Conservation (phyloP, 2,329 filamentous ascomycete genomes). For the Stachybotrys echinatus region DNA sequence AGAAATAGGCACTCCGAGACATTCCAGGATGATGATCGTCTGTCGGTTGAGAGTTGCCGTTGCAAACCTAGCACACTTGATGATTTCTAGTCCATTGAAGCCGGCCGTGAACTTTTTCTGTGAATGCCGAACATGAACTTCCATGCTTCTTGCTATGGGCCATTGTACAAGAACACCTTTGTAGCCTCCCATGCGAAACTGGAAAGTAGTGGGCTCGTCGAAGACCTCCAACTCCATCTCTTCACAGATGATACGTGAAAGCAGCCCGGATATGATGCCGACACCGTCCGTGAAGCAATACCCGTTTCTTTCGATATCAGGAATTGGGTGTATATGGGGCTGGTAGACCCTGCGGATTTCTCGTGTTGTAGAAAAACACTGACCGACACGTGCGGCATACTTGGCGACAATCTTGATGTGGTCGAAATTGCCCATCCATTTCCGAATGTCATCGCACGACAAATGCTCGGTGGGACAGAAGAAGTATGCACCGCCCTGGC, state of each 20-base stretch:
- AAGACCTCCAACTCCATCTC: constrained; percentile 60
- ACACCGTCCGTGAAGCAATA: constrained; percentile 87
- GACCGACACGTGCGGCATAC: constrained; percentile 81
- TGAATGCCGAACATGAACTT: constrained; percentile 75
- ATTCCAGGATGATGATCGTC: constrained; percentile 77
- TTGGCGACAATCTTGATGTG: constrained; percentile 84
- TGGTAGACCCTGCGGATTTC: constrained; percentile 62
- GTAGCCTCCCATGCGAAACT: constrained; percentile 87
- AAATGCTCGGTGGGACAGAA: constrained; percentile 67
- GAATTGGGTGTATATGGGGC: constrained; percentile 53
- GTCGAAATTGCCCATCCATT: constrained; percentile 81
- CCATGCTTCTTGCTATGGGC: constrained; percentile 57
- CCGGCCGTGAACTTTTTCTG: constrained; percentile 79
- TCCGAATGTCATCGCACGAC: constrained; percentile 70
- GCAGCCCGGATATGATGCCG: constrained; percentile 78
- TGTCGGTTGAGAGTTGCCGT: constrained; percentile 83
- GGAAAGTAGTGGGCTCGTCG: constrained; percentile 71
- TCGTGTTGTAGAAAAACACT: constrained; percentile 92
- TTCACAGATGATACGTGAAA: constrained; percentile 67
- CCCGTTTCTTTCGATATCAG: constrained; percentile 64
- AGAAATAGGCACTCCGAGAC: constrained; percentile 63
- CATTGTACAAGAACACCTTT: constrained; percentile 84
- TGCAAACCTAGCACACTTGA: constrained; percentile 71
- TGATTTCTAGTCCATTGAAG: constrained; percentile 75
- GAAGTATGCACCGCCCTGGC: constrained; percentile 89